Evolutionary conservation across 345 rosid genomes (phyloP), one percentile per base, ranked within the genome.

Genomic region (Gossypium thurberi): DNA sequence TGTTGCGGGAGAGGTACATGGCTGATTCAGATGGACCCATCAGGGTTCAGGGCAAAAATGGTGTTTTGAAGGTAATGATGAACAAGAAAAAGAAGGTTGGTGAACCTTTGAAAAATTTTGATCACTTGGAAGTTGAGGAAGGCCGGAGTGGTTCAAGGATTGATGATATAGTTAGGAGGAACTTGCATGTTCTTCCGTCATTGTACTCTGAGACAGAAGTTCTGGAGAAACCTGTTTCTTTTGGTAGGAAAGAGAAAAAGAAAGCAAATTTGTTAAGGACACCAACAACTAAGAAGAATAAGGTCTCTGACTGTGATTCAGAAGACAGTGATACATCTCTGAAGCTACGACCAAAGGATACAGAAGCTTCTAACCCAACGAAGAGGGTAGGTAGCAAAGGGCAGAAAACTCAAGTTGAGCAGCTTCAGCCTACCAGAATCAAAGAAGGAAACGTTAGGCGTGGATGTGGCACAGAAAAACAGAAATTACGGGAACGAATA

Each of bases 11-110:
- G 65, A 84, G 85, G 75, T 77, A 74, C 65, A 64, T 50, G 71
- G 71, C 78, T 66, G 86, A 78, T 73, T 84, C 85, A 28, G 86
- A 82, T 70, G 86, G 84, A 76, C 89, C 94, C 46, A 89, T 92
- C 51, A 85, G 97, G 84, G 87, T 94, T 72, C 97, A 92, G 86
- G 98, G 97, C 21, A 94, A 89, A 84, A 90, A 90, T 78, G 97
- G 97, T 73, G 97, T 92, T 75, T 79, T 94, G 66, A 94, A 94
- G 88, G 92, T 92, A 77, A 89, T 90, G 92, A 81, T 86, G 64
- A 94, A 86, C 80, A 90, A 87, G 80, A 91, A 85, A 69, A 91
- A 82, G 73, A 89, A 81, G 80, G 58, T 70, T 25, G 79, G 81
- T 46, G 90, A 80, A 72, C 76, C 88, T 78, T 77, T 83, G 75